Percentiles rank a stretch among this genome's conserved stretches.
Conservation (phyloP, 2,329 filamentous ascomycete genomes). For the Colletotrichum liriopes region DNA sequence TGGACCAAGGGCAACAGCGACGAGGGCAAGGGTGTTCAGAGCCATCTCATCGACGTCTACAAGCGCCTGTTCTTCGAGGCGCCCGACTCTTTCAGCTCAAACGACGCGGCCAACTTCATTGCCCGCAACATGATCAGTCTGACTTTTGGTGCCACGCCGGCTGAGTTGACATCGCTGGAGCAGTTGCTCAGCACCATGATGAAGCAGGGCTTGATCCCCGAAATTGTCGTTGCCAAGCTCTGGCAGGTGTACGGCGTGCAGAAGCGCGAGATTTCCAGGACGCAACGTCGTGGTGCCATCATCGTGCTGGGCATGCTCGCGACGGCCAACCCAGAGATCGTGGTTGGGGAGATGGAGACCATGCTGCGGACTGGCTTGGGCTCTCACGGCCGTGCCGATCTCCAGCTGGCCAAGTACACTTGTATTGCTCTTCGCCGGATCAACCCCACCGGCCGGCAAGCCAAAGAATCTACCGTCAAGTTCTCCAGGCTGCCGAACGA, state of each 20-base stretch:
- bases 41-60: conserved; percentile 97
- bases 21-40: conserved; percentile 97
- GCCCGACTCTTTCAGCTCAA: conserved; percentile 87
- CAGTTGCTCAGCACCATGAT: conserved; percentile 98
- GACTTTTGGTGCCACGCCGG: conserved; percentile 94
- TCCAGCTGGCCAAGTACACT: conserved; percentile 93
- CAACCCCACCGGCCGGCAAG: conserved; percentile 86
- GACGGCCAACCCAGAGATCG: conserved; percentile 91
- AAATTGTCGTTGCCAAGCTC: conserved; percentile 89
- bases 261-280: conserved; percentile 92
- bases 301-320: conserved; percentile 98
- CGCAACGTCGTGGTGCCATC: conserved; percentile 91
- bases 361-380: conserved; percentile 94
- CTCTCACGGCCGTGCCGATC: conserved; percentile 82
- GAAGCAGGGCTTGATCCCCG: conserved; percentile 89
- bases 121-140: conserved; percentile 99
- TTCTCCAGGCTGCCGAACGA: conserved; percentile 90
- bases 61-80: conserved; percentile 96
- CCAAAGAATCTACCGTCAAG: conserved; percentile 78
- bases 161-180: conserved; percentile 94
- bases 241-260: conserved; percentile 99
- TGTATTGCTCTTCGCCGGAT: conserved; percentile 94
- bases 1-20: conserved; percentile 99
- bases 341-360: conserved; percentile 94
- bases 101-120: conserved; percentile 95